Conservation (phyloP, 2,329 filamentous ascomycete species). For the Helotiales sp. region DNA sequence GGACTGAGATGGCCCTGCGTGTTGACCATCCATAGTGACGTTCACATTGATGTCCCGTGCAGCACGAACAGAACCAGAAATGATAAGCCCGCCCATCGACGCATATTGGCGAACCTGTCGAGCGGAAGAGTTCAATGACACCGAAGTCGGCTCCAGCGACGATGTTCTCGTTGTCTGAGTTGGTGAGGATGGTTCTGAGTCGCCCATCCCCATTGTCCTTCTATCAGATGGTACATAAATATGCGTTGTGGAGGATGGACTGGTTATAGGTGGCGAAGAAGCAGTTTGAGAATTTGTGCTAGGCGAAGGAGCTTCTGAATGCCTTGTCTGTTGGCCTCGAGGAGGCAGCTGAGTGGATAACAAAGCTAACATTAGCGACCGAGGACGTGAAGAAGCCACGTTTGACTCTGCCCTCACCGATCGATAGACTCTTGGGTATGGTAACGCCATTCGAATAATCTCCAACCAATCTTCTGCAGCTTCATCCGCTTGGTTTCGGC, state of each 20-base stretch:
- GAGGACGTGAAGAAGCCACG: too few relatives aligned
- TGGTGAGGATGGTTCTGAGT: not conserved
- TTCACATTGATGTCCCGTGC: not conserved
- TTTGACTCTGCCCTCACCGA: too few relatives aligned
- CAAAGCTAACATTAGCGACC: too few relatives aligned
- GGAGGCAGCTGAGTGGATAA: too few relatives aligned
- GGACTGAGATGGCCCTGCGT: not conserved
- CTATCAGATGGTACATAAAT: not conserved
- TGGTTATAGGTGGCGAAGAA: not conserved
- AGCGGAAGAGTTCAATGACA: not conserved
- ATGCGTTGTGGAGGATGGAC: not conserved
- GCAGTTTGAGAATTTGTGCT: not conserved
- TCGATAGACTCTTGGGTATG: too few relatives aligned
- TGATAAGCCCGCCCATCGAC: not conserved
- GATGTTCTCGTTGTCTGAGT: not conserved
- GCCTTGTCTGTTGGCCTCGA: not conserved
- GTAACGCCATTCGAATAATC: too few relatives aligned
- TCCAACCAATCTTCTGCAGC: too few relatives aligned
- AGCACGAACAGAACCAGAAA: not conserved
- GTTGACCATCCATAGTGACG: not conserved
- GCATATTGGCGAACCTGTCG: not conserved
- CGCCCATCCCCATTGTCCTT: not conserved
- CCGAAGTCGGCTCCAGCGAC: not conserved
- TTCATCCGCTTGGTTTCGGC: too few relatives aligned
- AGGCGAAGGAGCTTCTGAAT: not conserved